Percentiles rank a stretch among this genome's conserved stretches.
phyloP scores from a whole-genome alignment of 805 yeast species.

The Metschnikowia koreensis region DNA sequence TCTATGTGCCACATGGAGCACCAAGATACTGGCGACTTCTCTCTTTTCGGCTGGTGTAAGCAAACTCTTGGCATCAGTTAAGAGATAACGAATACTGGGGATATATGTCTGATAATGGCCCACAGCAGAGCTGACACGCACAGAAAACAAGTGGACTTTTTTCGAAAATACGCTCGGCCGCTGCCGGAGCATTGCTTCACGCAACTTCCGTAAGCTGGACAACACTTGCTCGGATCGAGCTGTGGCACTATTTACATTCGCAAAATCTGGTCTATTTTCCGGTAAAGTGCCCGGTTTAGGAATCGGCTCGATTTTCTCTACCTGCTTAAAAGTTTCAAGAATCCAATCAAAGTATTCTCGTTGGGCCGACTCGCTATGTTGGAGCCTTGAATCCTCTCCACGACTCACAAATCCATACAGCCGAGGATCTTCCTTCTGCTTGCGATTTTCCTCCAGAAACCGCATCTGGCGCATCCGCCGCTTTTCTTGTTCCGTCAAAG shows the following conservation, averaged over 20 bases:
- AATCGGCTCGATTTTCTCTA: not conserved
- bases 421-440: not conserved
- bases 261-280: not conserved
- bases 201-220: slow-evolving; percentile 43
- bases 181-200: slow-evolving; percentile 52
- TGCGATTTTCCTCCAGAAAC: not conserved
- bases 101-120: slow-evolving; percentile 55
- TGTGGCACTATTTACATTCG: slow-evolving; percentile 18
- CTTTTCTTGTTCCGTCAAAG: slow-evolving; percentile 2
- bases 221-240: slow-evolving; percentile 19
- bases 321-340: slow-evolving; percentile 17
- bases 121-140: slow-evolving; percentile 42
- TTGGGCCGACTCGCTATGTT: slow-evolving; percentile 43
- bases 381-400: slow-evolving; percentile 54
- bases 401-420: slow-evolving; percentile 57
- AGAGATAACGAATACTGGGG: slow-evolving; percentile 48
- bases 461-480: slow-evolving; percentile 14
- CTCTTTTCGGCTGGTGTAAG: slow-evolving; percentile 31
- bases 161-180: slow-evolving; percentile 39
- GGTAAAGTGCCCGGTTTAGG: not conserved
- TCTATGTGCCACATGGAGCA: slow-evolving; percentile 47
- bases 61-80: slow-evolving; percentile 24
- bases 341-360: slow-evolving; percentile 39
- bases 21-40: slow-evolving; percentile 42
- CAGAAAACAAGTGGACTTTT: slow-evolving; percentile 49